Percentiles rank a stretch among this genome's conserved stretches.
phyloP scores from a whole-genome alignment of 495 filamentous ascomycete genomes.

The Daldinia vernicosa region DNA sequence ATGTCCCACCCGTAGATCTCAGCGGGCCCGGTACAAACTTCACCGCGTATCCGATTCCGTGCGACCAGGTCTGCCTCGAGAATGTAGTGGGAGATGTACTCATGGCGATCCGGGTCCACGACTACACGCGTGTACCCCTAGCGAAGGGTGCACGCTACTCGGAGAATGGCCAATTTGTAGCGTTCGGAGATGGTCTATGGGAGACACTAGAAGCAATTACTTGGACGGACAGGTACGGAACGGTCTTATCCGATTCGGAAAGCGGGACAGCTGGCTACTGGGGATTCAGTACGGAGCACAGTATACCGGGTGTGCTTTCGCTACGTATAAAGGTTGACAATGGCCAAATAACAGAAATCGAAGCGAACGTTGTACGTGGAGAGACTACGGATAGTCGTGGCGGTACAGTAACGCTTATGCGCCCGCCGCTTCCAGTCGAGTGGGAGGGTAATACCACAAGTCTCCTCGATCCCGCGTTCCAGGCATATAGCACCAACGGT shows the following conservation, averaged over 20 bases:
- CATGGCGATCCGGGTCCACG: slow-evolving; percentile 37
- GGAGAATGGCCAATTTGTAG: slow-evolving; percentile 48
- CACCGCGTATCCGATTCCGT: slow-evolving; percentile 26
- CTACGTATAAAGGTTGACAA: slow-evolving; percentile 38
- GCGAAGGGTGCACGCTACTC: slow-evolving; percentile 42
- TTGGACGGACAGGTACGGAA: slow-evolving; percentile 39
- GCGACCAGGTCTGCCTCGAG: slow-evolving; percentile 41
- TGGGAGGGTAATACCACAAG: slow-evolving; percentile 35
- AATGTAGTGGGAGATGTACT: slow-evolving; percentile 41
- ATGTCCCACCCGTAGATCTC: slow-evolving; percentile 20
- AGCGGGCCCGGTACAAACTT: slow-evolving; percentile 31
- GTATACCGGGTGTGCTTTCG: slow-evolving; percentile 39
- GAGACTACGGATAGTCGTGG: slow-evolving; percentile 27
- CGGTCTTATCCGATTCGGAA: slow-evolving; percentile 38
- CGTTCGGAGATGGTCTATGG: slow-evolving; percentile 46
- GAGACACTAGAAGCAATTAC: slow-evolving; percentile 40
- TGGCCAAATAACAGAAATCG: slow-evolving; percentile 46
- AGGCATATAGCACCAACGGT: background rate
- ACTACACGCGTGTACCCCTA: slow-evolving; percentile 39
- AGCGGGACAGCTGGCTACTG: slow-evolving; percentile 40
- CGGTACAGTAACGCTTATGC: slow-evolving; percentile 41
- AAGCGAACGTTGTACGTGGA: slow-evolving; percentile 39
- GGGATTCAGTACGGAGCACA: slow-evolving; percentile 41
- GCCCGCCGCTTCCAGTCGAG: slow-evolving; percentile 41
- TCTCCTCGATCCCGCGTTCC: slow-evolving; percentile 24